Evolutionary conservation across 257 asterid genomes (phyloP).

Genomic region (Sherardia arvensis): DNA sequence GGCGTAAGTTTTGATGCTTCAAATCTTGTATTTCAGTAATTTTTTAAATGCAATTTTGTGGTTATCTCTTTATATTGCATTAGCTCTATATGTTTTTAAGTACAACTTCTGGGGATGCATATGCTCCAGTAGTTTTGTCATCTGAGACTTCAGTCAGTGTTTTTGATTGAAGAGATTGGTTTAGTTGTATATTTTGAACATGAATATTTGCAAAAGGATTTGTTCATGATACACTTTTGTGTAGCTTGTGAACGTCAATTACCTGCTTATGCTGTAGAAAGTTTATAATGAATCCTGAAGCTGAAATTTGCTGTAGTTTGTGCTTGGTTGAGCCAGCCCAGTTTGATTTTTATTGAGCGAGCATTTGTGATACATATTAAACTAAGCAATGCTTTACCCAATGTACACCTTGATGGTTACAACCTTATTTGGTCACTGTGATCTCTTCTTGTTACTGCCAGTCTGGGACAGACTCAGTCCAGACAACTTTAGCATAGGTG

Average conservation of each 20-base stretch:
- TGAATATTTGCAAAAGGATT: neutral
- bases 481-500: neutral
- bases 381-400: neutral
- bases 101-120: neutral
- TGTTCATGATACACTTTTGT: neutral
- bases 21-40: neutral
- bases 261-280: neutral
- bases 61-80: neutral
- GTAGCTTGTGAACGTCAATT: neutral
- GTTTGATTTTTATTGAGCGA: neutral
- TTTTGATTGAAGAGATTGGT: neutral
- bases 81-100: neutral
- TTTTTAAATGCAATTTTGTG: neutral
- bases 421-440: neutral
- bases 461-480: neutral
- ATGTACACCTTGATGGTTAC: neutral
- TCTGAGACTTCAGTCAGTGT: neutral
- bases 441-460: neutral
- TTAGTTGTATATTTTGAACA: neutral
- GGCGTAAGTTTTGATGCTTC: slow-evolving; percentile 57
- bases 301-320: neutral
- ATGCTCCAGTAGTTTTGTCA: neutral
- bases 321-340: neutral
- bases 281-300: neutral
- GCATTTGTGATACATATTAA: neutral